These are phyloP conservation scores for Magnaporthiopsis incrustans DNA, from an alignment of 2,329 filamentous ascomycete genomes.

Conservation along the genomic window DNA sequence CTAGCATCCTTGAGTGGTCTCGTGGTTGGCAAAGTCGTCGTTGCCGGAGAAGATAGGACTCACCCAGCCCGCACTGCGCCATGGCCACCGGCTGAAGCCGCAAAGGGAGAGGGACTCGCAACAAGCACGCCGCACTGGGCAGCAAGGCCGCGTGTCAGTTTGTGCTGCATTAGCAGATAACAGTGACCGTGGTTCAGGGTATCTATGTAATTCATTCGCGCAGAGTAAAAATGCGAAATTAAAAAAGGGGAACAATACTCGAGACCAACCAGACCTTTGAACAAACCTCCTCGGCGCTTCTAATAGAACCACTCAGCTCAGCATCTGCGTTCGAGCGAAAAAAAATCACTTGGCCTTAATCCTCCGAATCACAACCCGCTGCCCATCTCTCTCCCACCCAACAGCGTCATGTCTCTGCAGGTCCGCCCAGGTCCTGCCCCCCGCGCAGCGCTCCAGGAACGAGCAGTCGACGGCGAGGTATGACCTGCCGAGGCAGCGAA, in stretches of 20 bases:
- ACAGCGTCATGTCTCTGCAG: constrained; percentile 62
- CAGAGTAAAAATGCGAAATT: constrained; percentile 13
- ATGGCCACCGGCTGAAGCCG: no score
- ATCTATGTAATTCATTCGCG: constrained; percentile 11
- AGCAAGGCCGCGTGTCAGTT: no score
- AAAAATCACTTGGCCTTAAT: constrained; percentile 29
- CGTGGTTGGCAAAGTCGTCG: neutral
- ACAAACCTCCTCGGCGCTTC: neutral
- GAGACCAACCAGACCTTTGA: neutral
- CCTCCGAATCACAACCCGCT: constrained; percentile 67
- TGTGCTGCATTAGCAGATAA: no score
- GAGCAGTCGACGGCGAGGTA: constrained; percentile 66
- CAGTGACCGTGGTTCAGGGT: constrained; percentile 21
- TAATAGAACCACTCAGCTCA: neutral
- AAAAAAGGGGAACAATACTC: neutral
- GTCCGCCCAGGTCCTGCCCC: constrained; percentile 61
- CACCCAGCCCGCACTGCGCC: no score
- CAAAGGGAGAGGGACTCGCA: no score
- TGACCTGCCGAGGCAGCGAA: constrained; percentile 78
- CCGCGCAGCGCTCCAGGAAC: constrained; percentile 61
- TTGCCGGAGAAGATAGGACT: no score
- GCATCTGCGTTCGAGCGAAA: neutral
- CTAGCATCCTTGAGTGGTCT: neutral
- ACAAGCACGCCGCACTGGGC: no score
- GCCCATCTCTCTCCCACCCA: constrained; percentile 73